Conservation (phyloP, 768 basidiomycete species). For the Melanogaster broomeanus region DNA sequence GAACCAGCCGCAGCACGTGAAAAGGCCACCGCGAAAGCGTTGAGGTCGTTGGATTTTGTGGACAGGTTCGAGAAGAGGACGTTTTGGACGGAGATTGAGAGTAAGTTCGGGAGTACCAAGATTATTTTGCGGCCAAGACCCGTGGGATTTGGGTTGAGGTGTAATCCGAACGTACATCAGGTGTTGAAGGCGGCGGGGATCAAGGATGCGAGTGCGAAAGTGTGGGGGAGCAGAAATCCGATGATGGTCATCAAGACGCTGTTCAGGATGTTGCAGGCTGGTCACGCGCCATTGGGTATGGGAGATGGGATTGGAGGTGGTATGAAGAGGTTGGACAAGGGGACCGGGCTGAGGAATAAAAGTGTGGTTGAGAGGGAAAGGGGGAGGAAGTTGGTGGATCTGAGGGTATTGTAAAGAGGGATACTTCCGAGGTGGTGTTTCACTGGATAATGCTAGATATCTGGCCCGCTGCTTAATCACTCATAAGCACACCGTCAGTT, state of each 20-base stretch:
- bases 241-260: constrained; percentile 77
- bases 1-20: constrained; percentile 52
- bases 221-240: constrained; percentile 89
- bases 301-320: constrained; percentile 81
- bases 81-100: constrained; percentile 87
- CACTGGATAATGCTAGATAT: neutral
- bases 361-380: constrained; percentile 78
- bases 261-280: constrained; percentile 82
- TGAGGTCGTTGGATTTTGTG: constrained; percentile 89
- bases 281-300: constrained; percentile 76
- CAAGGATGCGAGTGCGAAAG: constrained; percentile 92
- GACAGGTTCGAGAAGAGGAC: constrained; percentile 94
- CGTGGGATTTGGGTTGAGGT: constrained; percentile 89
- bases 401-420: constrained; percentile 48
- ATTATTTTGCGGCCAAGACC: constrained; percentile 81
- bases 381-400: constrained; percentile 73
- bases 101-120: constrained; percentile 82
- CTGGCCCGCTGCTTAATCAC: constrained; percentile 17
- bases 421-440: neutral
- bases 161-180: constrained; percentile 87
- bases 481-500: no score
- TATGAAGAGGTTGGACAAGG: constrained; percentile 72
- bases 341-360: constrained; percentile 67
- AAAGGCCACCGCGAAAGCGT: constrained; percentile 67
- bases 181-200: constrained; percentile 93